Conservation (phyloP, 208 protist species). For the Trypanosoma boissoni region DNA sequence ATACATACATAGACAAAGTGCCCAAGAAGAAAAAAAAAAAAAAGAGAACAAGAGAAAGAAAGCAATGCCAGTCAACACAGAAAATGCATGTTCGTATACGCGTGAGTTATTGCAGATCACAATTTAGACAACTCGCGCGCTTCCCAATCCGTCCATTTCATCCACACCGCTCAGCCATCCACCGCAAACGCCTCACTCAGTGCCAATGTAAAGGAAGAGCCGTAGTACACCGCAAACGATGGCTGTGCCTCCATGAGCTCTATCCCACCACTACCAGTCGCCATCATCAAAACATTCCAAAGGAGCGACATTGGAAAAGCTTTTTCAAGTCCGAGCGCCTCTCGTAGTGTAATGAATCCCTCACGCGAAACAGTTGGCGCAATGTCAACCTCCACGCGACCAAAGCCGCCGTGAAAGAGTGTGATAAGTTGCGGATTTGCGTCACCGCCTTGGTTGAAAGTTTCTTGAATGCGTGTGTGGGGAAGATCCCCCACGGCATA, state of each 20-base stretch:
- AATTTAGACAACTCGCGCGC: not conserved
- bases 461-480: constrained; percentile 30
- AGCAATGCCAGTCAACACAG: not conserved
- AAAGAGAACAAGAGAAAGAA: not conserved
- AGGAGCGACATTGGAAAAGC: constrained; percentile 58
- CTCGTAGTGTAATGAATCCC: constrained; percentile 35
- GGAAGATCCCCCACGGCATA: constrained; percentile 51
- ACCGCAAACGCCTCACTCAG: constrained; percentile 16
- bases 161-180: not conserved
- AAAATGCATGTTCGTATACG: not conserved
- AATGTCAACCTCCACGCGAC: constrained; percentile 75
- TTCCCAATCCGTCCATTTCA: constrained; percentile 1
- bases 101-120: too few relatives aligned
- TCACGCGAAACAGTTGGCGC: constrained; percentile 43
- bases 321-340: constrained; percentile 38
- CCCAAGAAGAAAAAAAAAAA: too few relatives aligned
- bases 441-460: constrained; percentile 26
- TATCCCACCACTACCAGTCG: constrained; percentile 38
- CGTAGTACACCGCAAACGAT: constrained; percentile 21
- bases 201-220: constrained; percentile 21
- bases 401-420: constrained; percentile 65
- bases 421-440: not conserved
- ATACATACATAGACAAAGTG: too few relatives aligned
- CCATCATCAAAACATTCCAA: constrained; percentile 73
- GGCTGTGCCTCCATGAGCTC: constrained; percentile 19